Evolutionary conservation across 1,284 basidiomycete genomes (phyloP), one percentile per base, ranked within the genome.

Genomic region (Stereum hirsutum): DNA sequence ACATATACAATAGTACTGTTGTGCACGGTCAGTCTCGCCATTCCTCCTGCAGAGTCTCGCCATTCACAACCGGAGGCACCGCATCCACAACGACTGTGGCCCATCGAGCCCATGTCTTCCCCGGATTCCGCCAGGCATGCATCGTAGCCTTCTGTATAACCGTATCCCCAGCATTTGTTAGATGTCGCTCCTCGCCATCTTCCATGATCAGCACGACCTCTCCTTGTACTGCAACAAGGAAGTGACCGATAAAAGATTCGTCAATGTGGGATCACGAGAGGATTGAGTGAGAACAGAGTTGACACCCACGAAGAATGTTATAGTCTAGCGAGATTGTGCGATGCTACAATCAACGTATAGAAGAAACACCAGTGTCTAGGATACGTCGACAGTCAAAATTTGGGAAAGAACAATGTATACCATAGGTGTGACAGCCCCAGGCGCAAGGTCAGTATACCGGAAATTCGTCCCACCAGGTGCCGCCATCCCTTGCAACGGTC

Each of bases 81-180:
- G 77, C 78, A 44, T 75, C 68, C 41, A 78, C 61, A 19, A 81
- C 52, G 28, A 78, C 65, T 6, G 68, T 65, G 19, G 72, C 57
- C 73, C 72, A 78, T 12, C 76, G 63, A n/a, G 69, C 57, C 70
- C 74, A 77, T 24, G 57, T 59, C 2, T 52, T 55, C 1, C 70
- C 70, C 10, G 76, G 75, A 54, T 81, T 81, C 45, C 60, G 69
- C 78, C 78, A 81, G 8, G 69, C 72, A 47, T 81, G 78, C 52
- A 77, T 63, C 0, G 71, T 75, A 6, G 78, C 78, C 48, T 69
- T 71, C 59, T 77, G 74, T 27, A 80, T 59, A 30, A 80, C 68
- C 2, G 65, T 64, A 54, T 79, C 77, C 20, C 77, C 78, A 17
- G 75, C 69, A 42, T 69, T 70, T 46, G 69, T 70, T 31, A 79